A percentile compares a stretch with the other conserved stretches of the same genome.
These are phyloP conservation scores for Plantago major DNA, from an alignment of 257 asterid genomes.

Conservation along the genomic window DNA sequence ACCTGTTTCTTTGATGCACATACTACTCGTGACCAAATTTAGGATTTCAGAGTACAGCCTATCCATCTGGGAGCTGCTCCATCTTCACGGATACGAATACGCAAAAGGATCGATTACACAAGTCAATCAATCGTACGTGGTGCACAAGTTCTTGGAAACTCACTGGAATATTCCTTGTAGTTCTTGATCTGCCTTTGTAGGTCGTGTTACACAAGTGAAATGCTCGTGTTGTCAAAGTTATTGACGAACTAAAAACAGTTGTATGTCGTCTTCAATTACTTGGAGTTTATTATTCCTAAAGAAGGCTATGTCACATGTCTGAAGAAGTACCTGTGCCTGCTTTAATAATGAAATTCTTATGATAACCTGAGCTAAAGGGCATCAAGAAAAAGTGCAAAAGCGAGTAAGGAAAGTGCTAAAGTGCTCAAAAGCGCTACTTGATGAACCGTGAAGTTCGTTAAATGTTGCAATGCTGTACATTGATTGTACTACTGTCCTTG, in stretches of 20 bases:
- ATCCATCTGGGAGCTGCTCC: conserved; percentile 4
- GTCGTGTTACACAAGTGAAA: no score
- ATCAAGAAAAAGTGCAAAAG: conserved; percentile 19
- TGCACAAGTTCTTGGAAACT: no score
- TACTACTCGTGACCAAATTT: conserved; percentile 30
- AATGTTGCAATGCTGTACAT: neutral
- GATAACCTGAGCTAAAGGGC: conserved; percentile 6
- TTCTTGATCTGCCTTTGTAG: no score
- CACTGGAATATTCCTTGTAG: no score
- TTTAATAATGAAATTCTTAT: conserved; percentile 13
- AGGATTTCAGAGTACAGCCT: conserved; percentile 19
- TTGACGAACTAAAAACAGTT: no score
- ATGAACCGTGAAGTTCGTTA: no score
- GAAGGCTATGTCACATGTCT: conserved; percentile 15
- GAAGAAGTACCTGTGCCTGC: conserved; percentile 3
- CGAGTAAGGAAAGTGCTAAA: conserved; percentile 26
- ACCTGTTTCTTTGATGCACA: conserved; percentile 11
- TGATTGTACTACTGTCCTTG: neutral
- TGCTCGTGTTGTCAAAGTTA: no score
- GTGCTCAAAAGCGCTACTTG: conserved; percentile 13
- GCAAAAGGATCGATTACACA: no score
- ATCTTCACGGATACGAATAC: neutral
- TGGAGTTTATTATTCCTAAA: no score
- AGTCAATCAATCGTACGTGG: no score
- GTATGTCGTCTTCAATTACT: no score